Conservation (phyloP, 768 basidiomycete genomes). For the Trametopsis cervina region DNA sequence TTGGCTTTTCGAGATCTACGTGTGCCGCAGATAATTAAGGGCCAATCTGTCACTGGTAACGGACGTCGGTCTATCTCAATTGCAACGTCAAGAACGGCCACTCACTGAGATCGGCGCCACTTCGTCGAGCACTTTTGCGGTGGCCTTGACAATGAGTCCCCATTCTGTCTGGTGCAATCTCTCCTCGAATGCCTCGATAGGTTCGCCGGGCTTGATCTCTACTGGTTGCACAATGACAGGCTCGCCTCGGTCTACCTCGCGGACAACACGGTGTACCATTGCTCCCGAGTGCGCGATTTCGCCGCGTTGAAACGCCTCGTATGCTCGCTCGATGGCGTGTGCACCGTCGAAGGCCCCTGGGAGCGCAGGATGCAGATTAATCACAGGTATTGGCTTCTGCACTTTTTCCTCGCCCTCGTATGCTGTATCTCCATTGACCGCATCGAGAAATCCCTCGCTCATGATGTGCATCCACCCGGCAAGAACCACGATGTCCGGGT, state of each 20-base stretch:
- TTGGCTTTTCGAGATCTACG: too few relatives aligned
- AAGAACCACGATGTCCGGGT: conserved; percentile 85
- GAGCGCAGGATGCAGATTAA: conserved; percentile 95
- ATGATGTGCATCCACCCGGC: conserved; percentile 99
- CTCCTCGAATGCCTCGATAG: conserved; percentile 63
- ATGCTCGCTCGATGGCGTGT: conserved; percentile 85
- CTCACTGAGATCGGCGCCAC: conserved; percentile 27
- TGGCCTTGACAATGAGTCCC: conserved; percentile 84
- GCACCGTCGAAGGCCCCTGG: conserved; percentile 96
- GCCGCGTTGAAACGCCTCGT: conserved; percentile 79
- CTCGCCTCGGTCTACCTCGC: conserved; percentile 88
- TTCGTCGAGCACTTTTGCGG: conserved; percentile 61
- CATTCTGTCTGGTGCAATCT: conserved; percentile 83
- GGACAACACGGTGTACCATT: conserved; percentile 93
- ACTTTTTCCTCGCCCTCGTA: conserved; percentile 28
- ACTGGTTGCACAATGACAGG: conserved; percentile 81
- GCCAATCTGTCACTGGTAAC: too few relatives aligned
- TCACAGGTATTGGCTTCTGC: conserved; percentile 61
- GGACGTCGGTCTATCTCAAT: too few relatives aligned
- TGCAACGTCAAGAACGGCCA: too few relatives aligned
- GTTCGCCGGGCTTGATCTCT: conserved; percentile 63
- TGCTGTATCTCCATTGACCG: conserved; percentile 39
- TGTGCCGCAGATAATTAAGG: too few relatives aligned
- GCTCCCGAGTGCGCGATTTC: conserved; percentile 74
- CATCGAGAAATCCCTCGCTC: conserved; percentile 71